Percentiles rank a stretch among this genome's conserved stretches.
These are phyloP conservation scores for Candida gorgasii DNA, from an alignment of 805 yeast genomes.

Conservation along the genomic window DNA sequence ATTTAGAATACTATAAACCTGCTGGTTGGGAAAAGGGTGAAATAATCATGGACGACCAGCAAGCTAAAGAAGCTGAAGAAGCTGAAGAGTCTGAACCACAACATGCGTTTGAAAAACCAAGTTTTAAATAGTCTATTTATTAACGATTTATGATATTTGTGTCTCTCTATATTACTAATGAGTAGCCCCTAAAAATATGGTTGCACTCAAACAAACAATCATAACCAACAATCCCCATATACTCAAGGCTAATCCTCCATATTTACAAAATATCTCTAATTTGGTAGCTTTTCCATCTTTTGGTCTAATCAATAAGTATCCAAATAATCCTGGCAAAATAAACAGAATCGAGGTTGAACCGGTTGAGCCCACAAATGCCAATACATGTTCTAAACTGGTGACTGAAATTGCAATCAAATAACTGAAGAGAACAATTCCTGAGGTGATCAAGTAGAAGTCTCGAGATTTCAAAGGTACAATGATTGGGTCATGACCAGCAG, in stretches of 20 bases:
- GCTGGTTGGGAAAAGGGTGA: constrained; percentile 46
- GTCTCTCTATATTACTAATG: constrained; percentile 8
- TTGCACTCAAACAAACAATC: constrained; percentile 54
- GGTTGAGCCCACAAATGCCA: constrained; percentile 78
- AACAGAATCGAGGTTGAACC: constrained; percentile 81
- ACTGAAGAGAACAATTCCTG: constrained; percentile 45
- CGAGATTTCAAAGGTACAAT: constrained; percentile 49
- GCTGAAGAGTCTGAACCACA: neutral
- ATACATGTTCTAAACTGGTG: constrained; percentile 63
- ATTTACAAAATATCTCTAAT: constrained; percentile 34
- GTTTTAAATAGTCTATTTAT: neutral
- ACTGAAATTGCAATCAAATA: constrained; percentile 61
- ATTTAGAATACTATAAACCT: constrained; percentile 29
- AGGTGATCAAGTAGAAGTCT: constrained; percentile 52
- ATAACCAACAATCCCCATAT: constrained; percentile 58
- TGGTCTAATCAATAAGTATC: constrained; percentile 55
- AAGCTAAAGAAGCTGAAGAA: neutral
- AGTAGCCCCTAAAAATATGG: constrained; percentile 38
- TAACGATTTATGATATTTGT: constrained; percentile 1
- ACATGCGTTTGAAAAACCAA: neutral
- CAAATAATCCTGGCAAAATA: constrained; percentile 77
- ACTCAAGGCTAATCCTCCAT: constrained; percentile 44
- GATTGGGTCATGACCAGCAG: constrained; percentile 48
- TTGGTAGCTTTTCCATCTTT: constrained; percentile 25
- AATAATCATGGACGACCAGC: constrained; percentile 27